These are phyloP conservation scores for Verticillium longisporum DNA, from an alignment of 2,329 filamentous ascomycete genomes.

Conservation along the genomic window DNA sequence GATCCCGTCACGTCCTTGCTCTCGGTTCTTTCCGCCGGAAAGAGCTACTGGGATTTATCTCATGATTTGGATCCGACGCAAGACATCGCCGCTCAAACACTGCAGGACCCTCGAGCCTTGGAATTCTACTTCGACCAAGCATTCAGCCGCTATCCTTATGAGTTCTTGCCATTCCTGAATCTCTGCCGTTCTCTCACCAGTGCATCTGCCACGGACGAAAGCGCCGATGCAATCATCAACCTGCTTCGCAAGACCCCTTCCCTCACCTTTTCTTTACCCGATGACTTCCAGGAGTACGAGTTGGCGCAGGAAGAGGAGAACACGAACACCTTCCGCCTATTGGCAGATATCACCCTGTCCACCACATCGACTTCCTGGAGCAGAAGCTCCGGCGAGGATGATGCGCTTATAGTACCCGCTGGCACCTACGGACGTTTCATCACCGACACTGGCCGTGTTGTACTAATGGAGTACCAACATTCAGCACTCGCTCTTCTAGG, in stretches of 20 bases:
- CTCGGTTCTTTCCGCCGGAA: conserved; percentile 53
- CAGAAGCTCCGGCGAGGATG: conserved; percentile 34
- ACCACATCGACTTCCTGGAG: conserved; percentile 36
- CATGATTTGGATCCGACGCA: conserved; percentile 3
- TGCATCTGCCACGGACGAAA: conserved; percentile 23
- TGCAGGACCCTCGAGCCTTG: conserved; percentile 33
- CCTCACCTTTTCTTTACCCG: conserved; percentile 72
- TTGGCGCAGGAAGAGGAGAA: conserved; percentile 82
- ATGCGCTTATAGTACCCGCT: conserved; percentile 54
- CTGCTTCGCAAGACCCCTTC: conserved; percentile 63
- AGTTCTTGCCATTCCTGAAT: conserved; percentile 70
- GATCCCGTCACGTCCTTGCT: conserved; percentile 64
- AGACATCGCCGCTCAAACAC: conserved; percentile 6
- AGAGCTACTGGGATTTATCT: conserved; percentile 45
- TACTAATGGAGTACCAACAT: conserved; percentile 71
- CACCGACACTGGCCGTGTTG: conserved; percentile 68
- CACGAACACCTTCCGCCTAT: conserved; percentile 69
- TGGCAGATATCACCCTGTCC: conserved; percentile 58
- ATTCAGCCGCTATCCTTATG: conserved; percentile 75
- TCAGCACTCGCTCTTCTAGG: conserved; percentile 76
- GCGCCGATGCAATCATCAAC: conserved; percentile 48
- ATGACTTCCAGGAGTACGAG: conserved; percentile 66
- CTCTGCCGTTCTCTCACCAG: conserved; percentile 58
- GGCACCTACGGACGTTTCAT: conserved; percentile 68
- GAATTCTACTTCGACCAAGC: conserved; percentile 59